Evolutionary conservation across 1,284 basidiomycete genomes (phyloP), one percentile per base, ranked within the genome.

Genomic region (Austropuccinia psidii): DNA sequence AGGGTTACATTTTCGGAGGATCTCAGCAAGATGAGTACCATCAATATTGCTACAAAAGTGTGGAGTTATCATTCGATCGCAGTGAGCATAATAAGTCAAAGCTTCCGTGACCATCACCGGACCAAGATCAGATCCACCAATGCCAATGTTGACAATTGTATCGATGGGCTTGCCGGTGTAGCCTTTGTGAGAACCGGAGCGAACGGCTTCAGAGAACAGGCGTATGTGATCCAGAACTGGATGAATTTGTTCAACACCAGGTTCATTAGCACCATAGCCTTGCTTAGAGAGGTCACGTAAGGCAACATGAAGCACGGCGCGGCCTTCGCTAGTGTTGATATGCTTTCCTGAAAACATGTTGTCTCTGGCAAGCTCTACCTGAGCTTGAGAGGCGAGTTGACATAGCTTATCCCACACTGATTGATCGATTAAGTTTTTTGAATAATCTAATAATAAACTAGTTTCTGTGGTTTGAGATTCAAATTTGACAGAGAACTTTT

Each of bases 41-140:
- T 98, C 95, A 82, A 98, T 95, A 85, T 98, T 98, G 79, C 91
- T 93, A 39, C 97, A 91, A 81, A 98, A 98, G 83, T 91, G 87
- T 33, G 89, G 87, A 54, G 85, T 88, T 74, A 98, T 84, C 81
- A 94, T 90, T 76, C 92, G 89, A 83, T 96, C 90, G 19, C 31
- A 29, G 24, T 57, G 52, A 73, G 89, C 84, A 85, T 96, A 98
- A 24, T 88, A 83, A 84, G 95, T 96, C 82, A 98, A 87, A 3
- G 93, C 95, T 83, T 98, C 95, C 33, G 91, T 93, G 76, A 97
- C 93, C 96, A 98, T 98, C 79, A 97, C 93, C 41, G 95, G 95
- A 35, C 95, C 95, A 62, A 98, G 85, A 82, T 98, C 95, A 43
- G 93, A 97, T 68, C 95, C 95, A 76, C 95, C 96, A 80, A 98